These are phyloP conservation scores for Aristolochia fimbriata DNA, from an alignment of 164 flowering plant species.

Conservation along the genomic window DNA sequence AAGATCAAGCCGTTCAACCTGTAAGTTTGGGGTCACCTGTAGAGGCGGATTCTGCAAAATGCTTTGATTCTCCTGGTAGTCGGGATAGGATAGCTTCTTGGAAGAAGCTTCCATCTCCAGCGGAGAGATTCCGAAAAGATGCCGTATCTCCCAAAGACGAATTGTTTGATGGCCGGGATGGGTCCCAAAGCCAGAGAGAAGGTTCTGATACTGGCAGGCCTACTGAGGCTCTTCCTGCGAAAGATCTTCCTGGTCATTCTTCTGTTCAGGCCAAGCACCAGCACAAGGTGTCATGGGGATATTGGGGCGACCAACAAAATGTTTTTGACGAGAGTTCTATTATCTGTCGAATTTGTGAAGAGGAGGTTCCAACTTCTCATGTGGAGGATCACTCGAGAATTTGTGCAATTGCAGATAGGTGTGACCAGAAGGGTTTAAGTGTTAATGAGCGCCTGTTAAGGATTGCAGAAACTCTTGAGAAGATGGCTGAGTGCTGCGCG, in stretches of 20 bases:
- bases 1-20: slow-evolving; percentile 20
- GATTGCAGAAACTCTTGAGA: slow-evolving; percentile 87
- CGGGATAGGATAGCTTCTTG: slow-evolving; percentile 77
- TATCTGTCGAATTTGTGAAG: slow-evolving; percentile 98
- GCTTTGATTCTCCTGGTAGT: slow-evolving; percentile 39
- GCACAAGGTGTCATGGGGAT: slow-evolving; percentile 88
- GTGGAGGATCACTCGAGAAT: slow-evolving; percentile 96
- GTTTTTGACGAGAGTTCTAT: slow-evolving; percentile 56
- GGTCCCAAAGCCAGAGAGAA: slow-evolving; percentile 15
- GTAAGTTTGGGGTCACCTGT: slow-evolving; percentile 18
- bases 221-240: slow-evolving; percentile 38
- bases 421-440: slow-evolving; percentile 90
- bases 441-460: slow-evolving; percentile 83
- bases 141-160: slow-evolving; percentile 26
- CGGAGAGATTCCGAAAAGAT: slow-evolving; percentile 44
- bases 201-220: slow-evolving; percentile 38
- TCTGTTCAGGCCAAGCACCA: slow-evolving; percentile 54
- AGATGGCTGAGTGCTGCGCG: slow-evolving; percentile 64
- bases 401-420: slow-evolving; percentile 92
- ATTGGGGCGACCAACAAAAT: slow-evolving; percentile 78
- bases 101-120: slow-evolving; percentile 82
- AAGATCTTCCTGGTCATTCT: slow-evolving; percentile 46
- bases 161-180: slow-evolving; percentile 22
- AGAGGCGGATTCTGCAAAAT: slow-evolving; percentile 31
- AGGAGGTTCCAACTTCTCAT: slow-evolving; percentile 79